These are phyloP conservation scores for Aspergillus puulaauensis DNA, from an alignment of 2,329 filamentous ascomycete species.

Conservation along the genomic window DNA sequence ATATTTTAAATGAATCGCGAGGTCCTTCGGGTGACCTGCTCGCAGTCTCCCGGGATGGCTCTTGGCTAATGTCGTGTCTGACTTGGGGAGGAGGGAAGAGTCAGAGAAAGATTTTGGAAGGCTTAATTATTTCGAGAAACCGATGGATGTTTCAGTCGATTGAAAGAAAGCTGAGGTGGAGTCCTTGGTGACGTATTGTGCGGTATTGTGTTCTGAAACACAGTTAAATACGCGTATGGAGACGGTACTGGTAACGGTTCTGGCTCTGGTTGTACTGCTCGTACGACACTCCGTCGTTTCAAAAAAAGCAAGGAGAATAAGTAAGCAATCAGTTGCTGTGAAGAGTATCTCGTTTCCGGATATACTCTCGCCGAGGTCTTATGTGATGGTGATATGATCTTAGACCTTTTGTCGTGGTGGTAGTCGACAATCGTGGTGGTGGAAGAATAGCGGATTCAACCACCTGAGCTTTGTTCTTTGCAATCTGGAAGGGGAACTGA, in stretches of 20 bases:
- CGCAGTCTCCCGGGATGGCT: slow-evolving; percentile 1
- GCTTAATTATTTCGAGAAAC: slow-evolving; percentile 25
- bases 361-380: slow-evolving; percentile 1
- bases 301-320: no score
- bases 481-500: no score
- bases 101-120: slow-evolving; percentile 25
- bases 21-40: slow-evolving; percentile 8
- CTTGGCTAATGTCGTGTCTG: slow-evolving; percentile 12
- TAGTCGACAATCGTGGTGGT: not conserved
- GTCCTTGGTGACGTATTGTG: slow-evolving; percentile 17
- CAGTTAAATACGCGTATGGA: slow-evolving; percentile 9
- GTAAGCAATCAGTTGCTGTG: not conserved
- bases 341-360: slow-evolving; percentile 6
- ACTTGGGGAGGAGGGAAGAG: slow-evolving; percentile 19
- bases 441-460: not conserved
- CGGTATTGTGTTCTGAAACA: slow-evolving; percentile 16
- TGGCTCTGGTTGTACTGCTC: no score
- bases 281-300: no score
- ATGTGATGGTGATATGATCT: slow-evolving; percentile 22
- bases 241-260: not conserved
- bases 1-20: slow-evolving; percentile 5
- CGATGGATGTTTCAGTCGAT: slow-evolving; percentile 25
- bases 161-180: slow-evolving; percentile 24
- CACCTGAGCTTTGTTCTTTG: no score
- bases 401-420: not conserved